A percentile compares a stretch with the other conserved stretches of the same genome.
Evolutionary conservation across 1,139 yeast genomes (phyloP).

Genomic region (Entelexis sorbosivorans): DNA sequence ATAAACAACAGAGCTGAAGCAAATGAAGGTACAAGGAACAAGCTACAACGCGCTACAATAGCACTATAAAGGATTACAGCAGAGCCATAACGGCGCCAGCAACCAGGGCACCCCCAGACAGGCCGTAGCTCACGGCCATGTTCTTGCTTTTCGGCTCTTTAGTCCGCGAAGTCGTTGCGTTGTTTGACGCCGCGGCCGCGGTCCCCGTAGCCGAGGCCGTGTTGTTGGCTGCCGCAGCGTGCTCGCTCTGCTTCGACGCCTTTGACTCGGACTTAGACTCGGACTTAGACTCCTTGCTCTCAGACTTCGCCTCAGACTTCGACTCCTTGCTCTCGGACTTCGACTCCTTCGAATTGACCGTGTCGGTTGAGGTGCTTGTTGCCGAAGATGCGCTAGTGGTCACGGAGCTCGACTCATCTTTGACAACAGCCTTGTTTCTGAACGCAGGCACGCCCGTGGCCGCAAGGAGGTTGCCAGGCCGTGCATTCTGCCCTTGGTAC

Average conservation of each 20-base stretch:
- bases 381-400: not conserved
- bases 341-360: conserved; percentile 1
- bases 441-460: conserved; percentile 5
- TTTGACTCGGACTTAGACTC: conserved; percentile 9
- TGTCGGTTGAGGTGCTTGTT: not conserved
- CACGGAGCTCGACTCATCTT: conserved; percentile 2
- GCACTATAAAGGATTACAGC: not conserved
- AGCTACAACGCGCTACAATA: not conserved
- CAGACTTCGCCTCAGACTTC: conserved; percentile 17
- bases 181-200: conserved; percentile 6
- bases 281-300: conserved; percentile 9
- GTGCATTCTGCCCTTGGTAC: not conserved
- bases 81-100: conserved; percentile 15
- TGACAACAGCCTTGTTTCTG: conserved; percentile 12
- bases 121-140: conserved; percentile 1
- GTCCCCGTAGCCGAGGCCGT: conserved; percentile 6
- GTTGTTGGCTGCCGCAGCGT: conserved; percentile 7
- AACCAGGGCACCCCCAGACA: conserved; percentile 13
- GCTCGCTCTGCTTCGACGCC: conserved; percentile 5
- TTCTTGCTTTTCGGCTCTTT: conserved; percentile 7
- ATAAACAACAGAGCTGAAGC: no score
- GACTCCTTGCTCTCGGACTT: conserved; percentile 5
- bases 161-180: conserved; percentile 6
- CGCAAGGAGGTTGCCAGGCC: not conserved
- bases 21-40: not conserved